These are phyloP conservation scores for Yamadazyma songkhlaensis DNA, from an alignment of 1,139 yeast genomes.

Conservation along the genomic window DNA sequence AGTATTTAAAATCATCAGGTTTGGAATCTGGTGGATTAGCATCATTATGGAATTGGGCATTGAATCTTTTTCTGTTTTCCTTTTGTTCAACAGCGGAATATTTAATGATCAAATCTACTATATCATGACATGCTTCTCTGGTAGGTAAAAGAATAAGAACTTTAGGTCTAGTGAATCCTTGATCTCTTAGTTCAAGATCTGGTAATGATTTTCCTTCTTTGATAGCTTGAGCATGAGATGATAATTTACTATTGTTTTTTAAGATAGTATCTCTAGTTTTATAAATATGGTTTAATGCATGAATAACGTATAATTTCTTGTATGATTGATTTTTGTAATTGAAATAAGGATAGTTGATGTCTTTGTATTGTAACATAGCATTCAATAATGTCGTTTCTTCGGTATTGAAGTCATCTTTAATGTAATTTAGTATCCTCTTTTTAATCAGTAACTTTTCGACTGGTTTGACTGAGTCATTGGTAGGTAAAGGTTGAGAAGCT, in stretches of 20 bases:
- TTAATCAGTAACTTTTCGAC: constrained; percentile 22
- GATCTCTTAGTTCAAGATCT: constrained; percentile 73
- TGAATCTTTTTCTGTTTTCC: constrained; percentile 78
- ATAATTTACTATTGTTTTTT: constrained; percentile 65
- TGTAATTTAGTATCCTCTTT: constrained; percentile 22
- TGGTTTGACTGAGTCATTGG: constrained; percentile 9
- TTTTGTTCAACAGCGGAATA: constrained; percentile 70
- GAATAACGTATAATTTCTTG: constrained; percentile 65
- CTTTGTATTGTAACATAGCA: constrained; percentile 72
- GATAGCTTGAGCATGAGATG: constrained; percentile 41
- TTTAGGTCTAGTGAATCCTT: constrained; percentile 94
- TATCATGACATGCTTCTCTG: constrained; percentile 69
- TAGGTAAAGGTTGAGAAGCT: constrained; percentile 26
- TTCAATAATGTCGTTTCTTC: constrained; percentile 35
- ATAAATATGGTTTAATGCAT: constrained; percentile 75
- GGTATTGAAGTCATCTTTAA: constrained; percentile 20
- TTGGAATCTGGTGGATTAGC: constrained; percentile 56
- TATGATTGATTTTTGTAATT: constrained; percentile 44
- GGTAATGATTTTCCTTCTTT: constrained; percentile 38
- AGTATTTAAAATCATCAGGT: constrained; percentile 78
- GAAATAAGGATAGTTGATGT: constrained; percentile 60
- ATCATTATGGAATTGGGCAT: constrained; percentile 60
- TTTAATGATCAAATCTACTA: constrained; percentile 61
- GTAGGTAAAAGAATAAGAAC: constrained; percentile 83
- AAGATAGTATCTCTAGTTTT: constrained; percentile 82